Percentiles rank a stretch among this genome's conserved stretches.
These are phyloP conservation scores for Apiotrichum montevideense DNA, from an alignment of 1,284 basidiomycete species.

Conservation along the genomic window DNA sequence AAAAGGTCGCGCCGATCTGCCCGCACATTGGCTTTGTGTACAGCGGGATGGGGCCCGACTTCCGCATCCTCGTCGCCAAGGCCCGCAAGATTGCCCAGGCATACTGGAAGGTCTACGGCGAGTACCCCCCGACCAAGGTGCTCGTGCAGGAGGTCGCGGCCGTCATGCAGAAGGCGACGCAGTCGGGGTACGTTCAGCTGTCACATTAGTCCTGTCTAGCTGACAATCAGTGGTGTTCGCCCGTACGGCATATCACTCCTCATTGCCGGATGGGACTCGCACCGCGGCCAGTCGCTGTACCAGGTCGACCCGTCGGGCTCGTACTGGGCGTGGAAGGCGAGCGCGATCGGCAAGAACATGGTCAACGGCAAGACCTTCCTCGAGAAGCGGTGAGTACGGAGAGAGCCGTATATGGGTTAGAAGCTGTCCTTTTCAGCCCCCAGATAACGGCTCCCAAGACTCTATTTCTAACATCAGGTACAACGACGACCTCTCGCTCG, in stretches of 20 bases:
- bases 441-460: too few relatives aligned
- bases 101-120: constrained; percentile 99
- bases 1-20: constrained; percentile 93
- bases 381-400: constrained; percentile 75
- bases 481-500: constrained; percentile 97
- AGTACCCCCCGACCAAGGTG: constrained; percentile 96
- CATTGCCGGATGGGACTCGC: constrained; percentile 91
- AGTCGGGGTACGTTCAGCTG: constrained; percentile 69
- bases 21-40: constrained; percentile 99
- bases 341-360: constrained; percentile 99
- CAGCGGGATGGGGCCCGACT: constrained; percentile 99
- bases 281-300: constrained; percentile 86
- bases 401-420: not conserved
- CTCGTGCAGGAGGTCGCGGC: constrained; percentile 95
- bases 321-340: constrained; percentile 99
- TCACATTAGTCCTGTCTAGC: not conserved
- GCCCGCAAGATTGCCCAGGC: constrained; percentile 96
- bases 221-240: constrained; percentile 73
- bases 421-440: too few relatives aligned
- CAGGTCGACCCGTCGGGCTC: constrained; percentile 98
- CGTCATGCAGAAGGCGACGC: constrained; percentile 98
- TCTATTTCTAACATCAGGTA: constrained; percentile 57
- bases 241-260: constrained; percentile 96
- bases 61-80: constrained; percentile 84
- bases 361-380: constrained; percentile 98